A percentile compares a stretch with the other conserved stretches of the same genome.
Evolutionary conservation across 1,284 basidiomycete genomes (phyloP).

Genomic region (Marasmius fiardii): DNA sequence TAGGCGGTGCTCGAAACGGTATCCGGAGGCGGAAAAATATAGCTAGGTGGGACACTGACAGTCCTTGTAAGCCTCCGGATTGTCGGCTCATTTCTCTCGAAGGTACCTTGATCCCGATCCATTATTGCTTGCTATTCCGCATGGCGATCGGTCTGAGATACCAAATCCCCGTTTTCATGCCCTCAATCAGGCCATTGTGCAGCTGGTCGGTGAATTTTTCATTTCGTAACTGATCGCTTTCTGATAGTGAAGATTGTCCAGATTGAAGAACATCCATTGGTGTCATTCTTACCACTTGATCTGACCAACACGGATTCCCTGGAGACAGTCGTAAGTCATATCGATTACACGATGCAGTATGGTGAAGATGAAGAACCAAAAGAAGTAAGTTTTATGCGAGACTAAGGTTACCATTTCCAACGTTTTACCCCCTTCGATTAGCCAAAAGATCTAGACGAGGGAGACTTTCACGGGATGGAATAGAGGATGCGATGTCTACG

Average conservation of each 20-base stretch:
- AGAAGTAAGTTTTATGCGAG: constrained; percentile 50
- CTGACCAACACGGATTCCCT: constrained; percentile 89
- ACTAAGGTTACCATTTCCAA: constrained; percentile 3
- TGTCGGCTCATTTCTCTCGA: background rate
- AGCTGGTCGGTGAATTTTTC: constrained; percentile 61
- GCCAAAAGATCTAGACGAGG: constrained; percentile 87
- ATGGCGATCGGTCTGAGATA: constrained; percentile 57
- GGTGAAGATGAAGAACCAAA: constrained; percentile 93
- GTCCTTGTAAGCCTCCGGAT: background rate
- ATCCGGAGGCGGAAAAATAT: constrained; percentile 72
- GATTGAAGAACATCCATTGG: constrained; percentile 98
- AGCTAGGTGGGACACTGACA: constrained; percentile 51
- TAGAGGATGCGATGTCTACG: constrained; percentile 24
- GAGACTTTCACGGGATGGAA: constrained; percentile 76
- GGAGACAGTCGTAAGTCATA: constrained; percentile 88
- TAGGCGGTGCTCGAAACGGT: constrained; percentile 66
- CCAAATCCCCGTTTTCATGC: constrained; percentile 89
- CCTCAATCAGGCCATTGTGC: constrained; percentile 92
- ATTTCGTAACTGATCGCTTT: background rate
- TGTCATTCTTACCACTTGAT: constrained; percentile 95
- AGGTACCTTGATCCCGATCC: constrained; percentile 98
- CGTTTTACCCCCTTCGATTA: constrained; percentile 29
- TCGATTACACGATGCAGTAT: constrained; percentile 97
- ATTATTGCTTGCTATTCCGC: constrained; percentile 71
- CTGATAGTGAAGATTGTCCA: constrained; percentile 28